These are phyloP conservation scores for Hypoxylon subgilvum DNA, from an alignment of 495 filamentous ascomycete species.

Conservation along the genomic window DNA sequence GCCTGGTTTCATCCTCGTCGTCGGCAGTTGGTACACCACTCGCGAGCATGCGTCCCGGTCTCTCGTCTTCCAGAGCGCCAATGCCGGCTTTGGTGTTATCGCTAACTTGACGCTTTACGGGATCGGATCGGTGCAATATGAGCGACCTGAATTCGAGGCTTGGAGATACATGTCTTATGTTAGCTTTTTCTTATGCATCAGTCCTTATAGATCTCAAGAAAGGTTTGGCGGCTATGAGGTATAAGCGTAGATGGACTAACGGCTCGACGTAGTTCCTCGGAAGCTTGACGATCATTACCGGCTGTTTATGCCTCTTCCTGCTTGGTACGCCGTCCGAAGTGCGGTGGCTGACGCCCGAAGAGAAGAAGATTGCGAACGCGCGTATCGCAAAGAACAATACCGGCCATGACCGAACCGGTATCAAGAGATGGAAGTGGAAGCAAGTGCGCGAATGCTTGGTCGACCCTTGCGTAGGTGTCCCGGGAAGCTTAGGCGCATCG, in stretches of 20 bases:
- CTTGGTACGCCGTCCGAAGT: constrained; percentile 47
- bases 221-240: background rate
- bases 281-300: constrained; percentile 38
- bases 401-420: constrained; percentile 41
- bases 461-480: constrained; percentile 39
- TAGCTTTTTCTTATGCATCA: background rate
- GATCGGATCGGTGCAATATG: constrained; percentile 42
- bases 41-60: constrained; percentile 45
- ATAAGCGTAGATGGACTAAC: background rate
- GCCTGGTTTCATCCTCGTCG: constrained; percentile 48
- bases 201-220: too few species aligned
- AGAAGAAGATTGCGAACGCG: constrained; percentile 46
- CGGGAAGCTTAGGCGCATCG: background rate
- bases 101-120: constrained; percentile 47
- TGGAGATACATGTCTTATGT: constrained; percentile 49
- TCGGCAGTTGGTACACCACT: constrained; percentile 45
- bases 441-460: constrained; percentile 44
- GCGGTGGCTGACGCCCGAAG: constrained; percentile 42
- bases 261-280: constrained; percentile 38
- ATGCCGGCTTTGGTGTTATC: constrained; percentile 50
- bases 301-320: constrained; percentile 42
- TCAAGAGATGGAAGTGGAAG: constrained; percentile 45
- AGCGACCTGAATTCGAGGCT: constrained; percentile 40
- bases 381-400: constrained; percentile 44
- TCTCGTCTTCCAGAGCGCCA: constrained; percentile 51